These are phyloP conservation scores for Cercospora brassicicola DNA, from an alignment of 2,329 filamentous ascomycete genomes.

Conservation along the genomic window DNA sequence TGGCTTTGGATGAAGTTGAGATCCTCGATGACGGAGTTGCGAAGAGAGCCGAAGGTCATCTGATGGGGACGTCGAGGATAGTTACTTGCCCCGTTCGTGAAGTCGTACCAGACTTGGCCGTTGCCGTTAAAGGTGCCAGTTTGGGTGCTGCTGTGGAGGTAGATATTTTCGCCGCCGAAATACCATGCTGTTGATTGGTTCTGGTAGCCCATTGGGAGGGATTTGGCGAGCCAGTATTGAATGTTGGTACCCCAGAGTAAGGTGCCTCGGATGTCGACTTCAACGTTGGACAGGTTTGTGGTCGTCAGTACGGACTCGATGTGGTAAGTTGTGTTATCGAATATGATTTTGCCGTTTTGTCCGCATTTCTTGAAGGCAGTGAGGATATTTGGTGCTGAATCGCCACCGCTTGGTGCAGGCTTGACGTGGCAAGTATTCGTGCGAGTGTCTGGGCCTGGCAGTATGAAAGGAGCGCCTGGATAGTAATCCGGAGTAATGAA, in stretches of 20 bases:
- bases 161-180: conserved; percentile 56
- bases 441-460: conserved; percentile 13
- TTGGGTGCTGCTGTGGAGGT: conserved; percentile 51
- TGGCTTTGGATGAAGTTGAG: conserved; percentile 58
- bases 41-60: conserved; percentile 54
- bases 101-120: conserved; percentile 60
- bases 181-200: conserved; percentile 58
- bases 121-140: conserved; percentile 59
- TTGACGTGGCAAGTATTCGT: conserved; percentile 17
- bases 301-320: conserved; percentile 54
- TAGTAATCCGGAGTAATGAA: conserved; percentile 19
- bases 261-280: conserved; percentile 52
- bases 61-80: conserved; percentile 53
- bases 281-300: conserved; percentile 48
- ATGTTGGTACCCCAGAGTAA: conserved; percentile 49
- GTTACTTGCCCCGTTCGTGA: conserved; percentile 45
- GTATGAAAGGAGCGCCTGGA: conserved; percentile 16
- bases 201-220: conserved; percentile 55
- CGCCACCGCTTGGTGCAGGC: conserved; percentile 39
- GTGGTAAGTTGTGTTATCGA: conserved; percentile 52
- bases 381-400: conserved; percentile 53
- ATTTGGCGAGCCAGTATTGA: conserved; percentile 55
- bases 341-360: conserved; percentile 52
- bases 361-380: conserved; percentile 53
- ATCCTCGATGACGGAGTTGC: conserved; percentile 51